Evolutionary conservation across 169 alveolate genomes (phyloP), one percentile per base, ranked within the genome.

Genomic region (Plasmodium ovale): DNA sequence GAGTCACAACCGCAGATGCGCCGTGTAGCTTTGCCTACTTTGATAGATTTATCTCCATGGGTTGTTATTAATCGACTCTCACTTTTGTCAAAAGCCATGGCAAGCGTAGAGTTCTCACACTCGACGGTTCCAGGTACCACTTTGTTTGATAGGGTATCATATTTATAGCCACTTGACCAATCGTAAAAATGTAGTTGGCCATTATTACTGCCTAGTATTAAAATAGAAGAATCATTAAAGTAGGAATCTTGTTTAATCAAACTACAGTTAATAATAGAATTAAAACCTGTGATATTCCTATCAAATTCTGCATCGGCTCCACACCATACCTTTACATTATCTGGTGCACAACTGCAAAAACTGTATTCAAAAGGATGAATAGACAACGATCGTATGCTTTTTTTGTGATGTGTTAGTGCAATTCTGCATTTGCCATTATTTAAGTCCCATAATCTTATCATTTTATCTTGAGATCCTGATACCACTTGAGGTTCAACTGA

Each of bases 11-110:
- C 35, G 16, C 10, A 25, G 59, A 56, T 53, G 62, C 21, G 27
- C 25, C 25, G 14, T 33, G 49, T 23, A 7, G 1, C 29, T 56
- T 93, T 88, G 96, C 92, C 60, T 82, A 98, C 97, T 95, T 98
- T 98, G 58, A 99, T 98, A 7, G 99, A 98, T 93, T 99, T 98
- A 93, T 99, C 99, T 68, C 99, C 98, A 82, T 98, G 99, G 10
- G 98, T 99, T 21, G 99, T 98, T 42, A 99, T 95, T 65, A 99
- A 87, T 77, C 99, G 97, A 44, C 97, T 94, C 77, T 96, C 99
- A 79, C 98, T 95, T 92, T 94, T 94, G 92, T 99, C 99, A 87
- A 99, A 97, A 23, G 94, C 95, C 92, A 97, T 87, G 56, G 96
- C 96, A 87, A 97, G 97, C 9, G 98, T 98, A 14, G 98, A 99